Percentiles rank a stretch among this genome's conserved stretches.
Conservation (phyloP, 805 yeast species). For the Candida gorgasii region DNA sequence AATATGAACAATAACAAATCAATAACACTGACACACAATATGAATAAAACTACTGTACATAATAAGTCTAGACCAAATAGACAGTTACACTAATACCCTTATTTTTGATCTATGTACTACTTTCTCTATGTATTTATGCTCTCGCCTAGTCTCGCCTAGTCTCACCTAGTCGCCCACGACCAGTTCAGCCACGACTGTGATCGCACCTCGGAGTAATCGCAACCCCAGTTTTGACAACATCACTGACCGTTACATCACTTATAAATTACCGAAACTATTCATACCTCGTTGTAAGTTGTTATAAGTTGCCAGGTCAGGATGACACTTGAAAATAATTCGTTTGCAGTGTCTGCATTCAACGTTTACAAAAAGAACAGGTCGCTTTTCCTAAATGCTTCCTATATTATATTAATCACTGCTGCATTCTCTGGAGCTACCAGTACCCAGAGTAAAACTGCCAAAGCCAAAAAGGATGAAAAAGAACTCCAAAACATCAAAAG, state of each 20-base stretch:
- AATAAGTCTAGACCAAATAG: too few species aligned
- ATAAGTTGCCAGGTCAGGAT: too few species aligned
- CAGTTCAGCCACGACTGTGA: neutral
- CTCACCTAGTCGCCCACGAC: too few species aligned
- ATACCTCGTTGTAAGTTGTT: too few species aligned
- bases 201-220: slow-evolving; percentile 7
- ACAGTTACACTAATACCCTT: too few species aligned
- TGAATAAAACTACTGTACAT: too few species aligned
- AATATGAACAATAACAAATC: too few species aligned
- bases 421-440: slow-evolving; percentile 45
- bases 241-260: neutral
- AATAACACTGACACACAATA: too few species aligned
- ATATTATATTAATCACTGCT: slow-evolving; percentile 41
- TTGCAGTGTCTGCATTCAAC: slow-evolving; percentile 29
- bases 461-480: slow-evolving; percentile 9
- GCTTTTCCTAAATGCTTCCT: slow-evolving; percentile 41
- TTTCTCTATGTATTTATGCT: too few species aligned
- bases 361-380: slow-evolving; percentile 43
- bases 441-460: slow-evolving; percentile 16
- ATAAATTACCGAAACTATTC: too few species aligned
- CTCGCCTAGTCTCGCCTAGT: too few species aligned
- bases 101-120: too few species aligned
- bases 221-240: slow-evolving; percentile 5
- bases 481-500: slow-evolving; percentile 17
- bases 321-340: slow-evolving; percentile 10